These are phyloP conservation scores for Tolypocladium endophyticum DNA, from an alignment of 2,329 filamentous ascomycete species.

Conservation along the genomic window DNA sequence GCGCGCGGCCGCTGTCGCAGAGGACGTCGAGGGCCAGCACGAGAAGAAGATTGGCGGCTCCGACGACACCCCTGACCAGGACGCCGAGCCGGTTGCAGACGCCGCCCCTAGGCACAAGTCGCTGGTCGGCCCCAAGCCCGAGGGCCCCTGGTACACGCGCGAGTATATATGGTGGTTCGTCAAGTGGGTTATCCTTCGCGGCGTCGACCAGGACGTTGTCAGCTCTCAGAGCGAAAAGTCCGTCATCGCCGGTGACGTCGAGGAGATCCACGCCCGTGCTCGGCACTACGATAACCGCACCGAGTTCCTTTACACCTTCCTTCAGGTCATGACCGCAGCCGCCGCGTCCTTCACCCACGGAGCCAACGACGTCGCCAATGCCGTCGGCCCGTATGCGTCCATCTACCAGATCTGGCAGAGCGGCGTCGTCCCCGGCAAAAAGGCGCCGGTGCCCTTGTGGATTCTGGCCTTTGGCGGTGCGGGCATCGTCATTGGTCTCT, in stretches of 20 bases:
- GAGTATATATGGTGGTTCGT: constrained; percentile 31
- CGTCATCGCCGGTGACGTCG: constrained; percentile 40
- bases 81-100: constrained; percentile 13
- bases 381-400: constrained; percentile 51
- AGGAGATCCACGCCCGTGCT: constrained; percentile 45
- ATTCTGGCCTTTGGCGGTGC: constrained; percentile 44
- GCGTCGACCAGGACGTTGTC: constrained; percentile 33
- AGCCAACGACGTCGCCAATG: constrained; percentile 55
- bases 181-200: constrained; percentile 36
- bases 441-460: constrained; percentile 47
- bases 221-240: constrained; percentile 22
- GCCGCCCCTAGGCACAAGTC: constrained; percentile 19
- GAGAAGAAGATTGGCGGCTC: constrained; percentile 12
- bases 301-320: constrained; percentile 51
- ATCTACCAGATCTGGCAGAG: constrained; percentile 50
- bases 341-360: constrained; percentile 56
- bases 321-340: constrained; percentile 49
- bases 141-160: constrained; percentile 30
- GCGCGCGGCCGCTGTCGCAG: constrained; percentile 7
- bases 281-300: constrained; percentile 50
- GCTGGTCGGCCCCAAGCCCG: constrained; percentile 27
- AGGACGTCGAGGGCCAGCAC: constrained; percentile 13
- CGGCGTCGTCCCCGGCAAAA: constrained; percentile 28
- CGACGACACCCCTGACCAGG: background rate
- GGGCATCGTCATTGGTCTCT: constrained; percentile 43